Conservation (phyloP, 305 asterid species). For the Rubia peregrina region DNA sequence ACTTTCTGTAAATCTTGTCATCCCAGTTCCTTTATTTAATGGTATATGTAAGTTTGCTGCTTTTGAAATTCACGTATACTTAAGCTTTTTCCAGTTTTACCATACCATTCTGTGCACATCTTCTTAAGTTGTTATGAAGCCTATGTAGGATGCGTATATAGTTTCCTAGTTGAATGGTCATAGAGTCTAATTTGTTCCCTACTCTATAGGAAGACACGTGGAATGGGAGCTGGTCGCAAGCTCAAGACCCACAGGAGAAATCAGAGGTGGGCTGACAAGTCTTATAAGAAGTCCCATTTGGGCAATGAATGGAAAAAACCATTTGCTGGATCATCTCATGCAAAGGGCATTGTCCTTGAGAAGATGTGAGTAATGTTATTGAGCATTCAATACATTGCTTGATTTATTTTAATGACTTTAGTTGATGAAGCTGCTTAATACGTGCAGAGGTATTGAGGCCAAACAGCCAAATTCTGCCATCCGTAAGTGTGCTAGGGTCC, state of each 20-base stretch:
- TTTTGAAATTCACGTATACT: too few relatives aligned
- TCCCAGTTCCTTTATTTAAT: too few relatives aligned
- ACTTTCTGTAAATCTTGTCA: too few relatives aligned
- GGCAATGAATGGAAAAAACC: slow-evolving; percentile 81
- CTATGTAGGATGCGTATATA: neutral
- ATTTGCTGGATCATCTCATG: slow-evolving; percentile 75
- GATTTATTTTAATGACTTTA: slow-evolving; percentile 1
- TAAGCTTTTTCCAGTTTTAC: too few relatives aligned
- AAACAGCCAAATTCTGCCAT: slow-evolving; percentile 50
- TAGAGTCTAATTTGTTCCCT: neutral
- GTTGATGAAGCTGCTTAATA: neutral
- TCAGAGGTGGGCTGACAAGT: slow-evolving; percentile 58
- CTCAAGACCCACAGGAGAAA: slow-evolving; percentile 49
- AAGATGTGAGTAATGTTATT: slow-evolving; percentile 38
- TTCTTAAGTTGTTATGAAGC: neutral
- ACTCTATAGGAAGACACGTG: slow-evolving; percentile 45
- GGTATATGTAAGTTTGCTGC: too few relatives aligned
- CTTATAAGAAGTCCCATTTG: slow-evolving; percentile 54
- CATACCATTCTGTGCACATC: neutral
- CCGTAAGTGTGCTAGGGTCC: slow-evolving; percentile 61
- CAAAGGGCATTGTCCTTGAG: slow-evolving; percentile 73
- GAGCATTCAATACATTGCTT: neutral
- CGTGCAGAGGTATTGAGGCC: slow-evolving; percentile 55
- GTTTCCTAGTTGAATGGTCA: neutral
- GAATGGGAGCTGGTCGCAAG: slow-evolving; percentile 71